phyloP scores from a whole-genome alignment of 177 flowering plant genomes.

The Tripterygium wilfordii region DNA sequence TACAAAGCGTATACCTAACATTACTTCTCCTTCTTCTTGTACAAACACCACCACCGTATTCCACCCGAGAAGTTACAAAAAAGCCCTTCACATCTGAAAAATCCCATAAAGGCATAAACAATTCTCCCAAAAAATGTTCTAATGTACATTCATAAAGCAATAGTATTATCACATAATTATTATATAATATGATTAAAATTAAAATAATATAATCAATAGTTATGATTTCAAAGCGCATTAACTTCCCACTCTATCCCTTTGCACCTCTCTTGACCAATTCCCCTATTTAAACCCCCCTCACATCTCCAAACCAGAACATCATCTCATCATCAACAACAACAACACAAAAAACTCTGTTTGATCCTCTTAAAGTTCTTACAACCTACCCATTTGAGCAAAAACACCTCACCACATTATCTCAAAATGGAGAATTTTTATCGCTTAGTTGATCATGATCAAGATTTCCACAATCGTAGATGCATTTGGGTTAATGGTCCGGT shows the following conservation, averaged over 20 bases:
- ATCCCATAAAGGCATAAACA: too few relatives aligned
- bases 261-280: constrained; percentile 3
- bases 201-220: constrained; percentile 7
- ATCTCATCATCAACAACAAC: not conserved
- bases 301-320: constrained; percentile 12
- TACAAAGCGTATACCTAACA: too few relatives aligned
- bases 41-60: too few relatives aligned
- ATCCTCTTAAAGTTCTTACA: not conserved
- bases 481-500: constrained; percentile 95
- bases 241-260: constrained; percentile 11
- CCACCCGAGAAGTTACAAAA: too few relatives aligned
- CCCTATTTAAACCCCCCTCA: constrained; percentile 29
- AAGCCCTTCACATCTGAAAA: too few relatives aligned
- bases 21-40: too few relatives aligned
- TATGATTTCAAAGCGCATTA: constrained; percentile 14
- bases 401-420: not conserved
- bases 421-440: constrained; percentile 29
- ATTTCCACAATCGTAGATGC: constrained; percentile 39
- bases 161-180: not conserved
- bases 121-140: too few relatives aligned
- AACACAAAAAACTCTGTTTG: not conserved
- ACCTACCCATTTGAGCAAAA: not conserved
- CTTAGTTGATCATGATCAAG: constrained; percentile 24
- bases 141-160: too few relatives aligned
- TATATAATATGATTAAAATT: too few relatives aligned